Evolutionary conservation across 73 alveolate species (phyloP), one percentile per base, ranked within the genome.

Genomic region (Paraurostyla sp.): DNA sequence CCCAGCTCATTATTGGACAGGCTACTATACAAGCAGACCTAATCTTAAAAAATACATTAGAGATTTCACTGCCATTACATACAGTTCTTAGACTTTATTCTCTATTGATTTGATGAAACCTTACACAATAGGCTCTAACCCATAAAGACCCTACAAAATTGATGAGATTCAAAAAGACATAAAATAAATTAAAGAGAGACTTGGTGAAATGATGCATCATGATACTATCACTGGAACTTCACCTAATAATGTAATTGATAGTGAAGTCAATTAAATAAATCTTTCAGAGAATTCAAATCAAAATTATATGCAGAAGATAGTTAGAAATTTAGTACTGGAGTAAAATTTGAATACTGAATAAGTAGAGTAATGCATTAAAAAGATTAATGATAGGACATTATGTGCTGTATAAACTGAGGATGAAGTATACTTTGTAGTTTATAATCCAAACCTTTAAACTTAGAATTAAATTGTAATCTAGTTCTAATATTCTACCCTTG

Each of bases 221-320:
- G 99, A 95, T 89, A 97, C 97, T 9, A 90, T 95, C 56, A 83
- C 99, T 22, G 99, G 99, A 40, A 95, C 99, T 15, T 48, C 76
- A 46, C 69, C 69, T 4, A 3, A 75, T 2, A 27, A 29, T 4
- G 51, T 75, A 11, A 75, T 75, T 18, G 16, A 15, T 11, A 38
- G 40, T 22, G 78, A 60, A 60, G 45, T 6, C 45, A 7, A 16
- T 16, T n/a, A n/a, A n/a, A n/a, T n/a, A n/a, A 16, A 45, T 4
- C 3, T 60, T 6, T 30, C 45, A 60, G 13, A 16, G 32, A 60
- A 2, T 3, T 6, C 13, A 60, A 60, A 6, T 18, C 51, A 60
- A 3, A 60, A 60, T 27, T 11, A 60, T 3, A 30, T 60, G 4
- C 45, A 7, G 15, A 30, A 60, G 49, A 13, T 11, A 16, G 25